Base-by-base conservation (phyloP, 306 rosid species). In the Erythrophleum fordii region DNA sequence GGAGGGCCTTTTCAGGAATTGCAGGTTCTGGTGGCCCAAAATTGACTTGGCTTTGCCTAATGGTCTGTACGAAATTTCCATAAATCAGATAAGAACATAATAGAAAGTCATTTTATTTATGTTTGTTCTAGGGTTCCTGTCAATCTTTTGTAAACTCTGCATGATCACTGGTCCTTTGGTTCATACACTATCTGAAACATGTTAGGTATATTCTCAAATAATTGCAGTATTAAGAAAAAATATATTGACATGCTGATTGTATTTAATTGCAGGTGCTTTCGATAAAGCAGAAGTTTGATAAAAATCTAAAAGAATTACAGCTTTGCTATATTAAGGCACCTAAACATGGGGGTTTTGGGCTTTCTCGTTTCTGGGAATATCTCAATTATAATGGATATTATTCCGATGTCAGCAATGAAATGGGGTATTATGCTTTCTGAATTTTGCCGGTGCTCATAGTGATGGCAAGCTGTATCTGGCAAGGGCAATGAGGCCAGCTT, bases 331-430 rank as follows among this genome's bases (percentile, higher is more conserved):
- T 88, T 35, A 93, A 87, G 86, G 88, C 90, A 55, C 97, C 97
- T 52, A 95, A 90, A 86, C 90, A 89, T 65, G 89, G 82, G 48
- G 77, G 84, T 37, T 85, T 79, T 60, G 95, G 97, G 45, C 84
- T 91, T 35, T 89, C 94, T 46, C 90, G 84, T 65, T 93, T 95
- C 80, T 93, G 98, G 99, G 97, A 86, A 60, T 87, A 79, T 86
- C 97, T 95, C 76, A 87, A 91, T 75, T 93, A 72, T 82, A 95
- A 91, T 56, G 80, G 84, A 61, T 93, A 86, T 76, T 95, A 93
- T 89, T 84, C 91, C 20, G 80, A 86, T 78, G 66, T 62, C 26
- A 75, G 79, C 83, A 85, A 83, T 80, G 84, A 83, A 65, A 80
- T 82, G 87, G 78, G 75, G 56, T 81, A 46, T 77, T 73, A 72